These are phyloP conservation scores for Oryza punctata DNA, from an alignment of 176 grass and related monocot species.

Conservation along the genomic window DNA sequence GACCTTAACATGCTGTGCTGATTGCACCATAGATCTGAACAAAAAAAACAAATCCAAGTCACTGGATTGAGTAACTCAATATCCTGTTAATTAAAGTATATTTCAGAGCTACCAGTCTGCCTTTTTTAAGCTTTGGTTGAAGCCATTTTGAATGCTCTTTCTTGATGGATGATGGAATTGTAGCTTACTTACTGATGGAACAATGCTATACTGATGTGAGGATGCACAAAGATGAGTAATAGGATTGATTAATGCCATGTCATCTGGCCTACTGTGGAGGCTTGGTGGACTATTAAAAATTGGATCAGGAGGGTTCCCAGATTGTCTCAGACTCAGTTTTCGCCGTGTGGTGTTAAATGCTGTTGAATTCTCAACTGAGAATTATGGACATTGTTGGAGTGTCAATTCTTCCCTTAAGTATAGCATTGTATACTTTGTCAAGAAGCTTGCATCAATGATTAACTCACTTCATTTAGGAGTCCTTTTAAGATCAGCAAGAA, in stretches of 20 bases:
- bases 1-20: slow-evolving; percentile 23
- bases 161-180: background rate
- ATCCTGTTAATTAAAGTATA: background rate
- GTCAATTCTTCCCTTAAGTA: slow-evolving; percentile 12
- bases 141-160: background rate
- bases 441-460: background rate
- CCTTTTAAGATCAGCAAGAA: background rate
- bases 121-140: background rate
- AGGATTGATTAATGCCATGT: background rate
- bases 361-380: background rate
- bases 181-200: no score
- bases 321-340: background rate
- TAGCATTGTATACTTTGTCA: background rate
- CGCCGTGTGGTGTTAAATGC: background rate
- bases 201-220: no score
- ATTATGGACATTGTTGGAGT: background rate
- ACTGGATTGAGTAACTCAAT: background rate
- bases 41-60: background rate
- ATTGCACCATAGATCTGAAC: slow-evolving; percentile 13
- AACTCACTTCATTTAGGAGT: background rate
- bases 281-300: background rate
- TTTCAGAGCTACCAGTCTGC: background rate
- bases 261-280: background rate
- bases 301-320: background rate
- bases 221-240: no score